Evolutionary conservation across 176 grass and related monocot species (phyloP), one percentile per base, ranked within the genome.

Genomic region (Paspalum notatum): DNA sequence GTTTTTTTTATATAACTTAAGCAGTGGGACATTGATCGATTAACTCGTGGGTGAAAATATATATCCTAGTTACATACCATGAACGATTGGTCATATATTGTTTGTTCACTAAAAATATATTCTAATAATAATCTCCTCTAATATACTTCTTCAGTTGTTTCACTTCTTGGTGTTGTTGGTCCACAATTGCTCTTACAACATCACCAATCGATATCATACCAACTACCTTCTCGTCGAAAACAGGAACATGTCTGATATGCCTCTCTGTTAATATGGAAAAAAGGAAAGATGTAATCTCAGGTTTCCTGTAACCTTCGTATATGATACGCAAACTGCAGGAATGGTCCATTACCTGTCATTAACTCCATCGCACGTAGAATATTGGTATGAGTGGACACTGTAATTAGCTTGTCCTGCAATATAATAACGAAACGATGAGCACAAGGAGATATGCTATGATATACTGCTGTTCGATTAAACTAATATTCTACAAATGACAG

Each of bases 301-400:
- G 6, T 56, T 39, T 71, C 5, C 5, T 24, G 32, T 17, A 44
- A 20, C 27, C 56, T 63, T 12, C 71, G 44, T 8, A 22, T 45
- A 44, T 25, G 24, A 37, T 39, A 60, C 7, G 41, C 8, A 22
- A 45, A 74, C 3, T 71, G 17, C 85, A 2, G 44, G 21, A 85
- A 59, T 61, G 6, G 2, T 75, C 16, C 5, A 3, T 75, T 93
- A 85, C 96, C 92, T 81, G 88, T 82, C 96, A 95, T 98, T 54
- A 98, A 67, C 79, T 98, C 90, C 96, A 98, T 98, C 21, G 96
- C 96, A 74, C 85, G 74, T 38, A 95, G 44, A 84, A 98, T 88
- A 41, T 86, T 98, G 76, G 96, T 91, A 58, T 84, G 80, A 63
- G 78, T 81, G 62, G 73, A 81, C 10, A 98, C 92, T 15, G 92